A percentile compares a stretch with the other conserved stretches of the same genome.
Conservation (phyloP, 768 basidiomycete species). For the Tricholoma terreum region DNA sequence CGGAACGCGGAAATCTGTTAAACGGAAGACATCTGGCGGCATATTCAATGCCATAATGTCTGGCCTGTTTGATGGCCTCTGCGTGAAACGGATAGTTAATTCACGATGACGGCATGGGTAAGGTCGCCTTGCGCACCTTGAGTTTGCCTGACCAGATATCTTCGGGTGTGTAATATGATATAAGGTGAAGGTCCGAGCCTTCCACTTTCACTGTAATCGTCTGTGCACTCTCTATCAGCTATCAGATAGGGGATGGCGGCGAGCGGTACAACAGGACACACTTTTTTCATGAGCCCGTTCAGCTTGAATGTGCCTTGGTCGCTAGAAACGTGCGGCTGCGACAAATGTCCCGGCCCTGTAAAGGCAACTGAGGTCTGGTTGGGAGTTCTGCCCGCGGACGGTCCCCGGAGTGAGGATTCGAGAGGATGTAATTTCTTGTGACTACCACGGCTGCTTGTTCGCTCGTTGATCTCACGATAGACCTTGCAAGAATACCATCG, state of each 20-base stretch:
- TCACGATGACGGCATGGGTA: not conserved
- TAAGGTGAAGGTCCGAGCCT: slow-evolving; percentile 76
- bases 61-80: too few species aligned
- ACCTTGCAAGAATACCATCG: too few species aligned
- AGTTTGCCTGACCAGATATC: slow-evolving; percentile 71
- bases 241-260: slow-evolving; percentile 1
- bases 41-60: slow-evolving; percentile 66
- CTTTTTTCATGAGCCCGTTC: too few species aligned
- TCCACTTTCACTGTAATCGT: slow-evolving; percentile 84
- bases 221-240: slow-evolving; percentile 43
- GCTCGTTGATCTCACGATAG: slow-evolving; percentile 76
- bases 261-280: slow-evolving; percentile 22
- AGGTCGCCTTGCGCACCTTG: too few species aligned
- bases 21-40: slow-evolving; percentile 72
- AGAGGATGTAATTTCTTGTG: slow-evolving; percentile 50
- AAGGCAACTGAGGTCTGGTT: slow-evolving; percentile 35
- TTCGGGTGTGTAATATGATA: slow-evolving; percentile 80
- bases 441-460: slow-evolving; percentile 54
- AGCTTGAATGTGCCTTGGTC: slow-evolving; percentile 57
- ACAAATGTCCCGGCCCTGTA: slow-evolving; percentile 30
- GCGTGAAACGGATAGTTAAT: slow-evolving; percentile 4
- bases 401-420: slow-evolving; percentile 42
- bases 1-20: slow-evolving; percentile 83
- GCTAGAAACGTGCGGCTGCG: slow-evolving; percentile 26
- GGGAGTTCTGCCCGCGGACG: slow-evolving; percentile 36